phyloP scores from a whole-genome alignment of 2,329 filamentous ascomycete genomes.

The Aspergillus felis region DNA sequence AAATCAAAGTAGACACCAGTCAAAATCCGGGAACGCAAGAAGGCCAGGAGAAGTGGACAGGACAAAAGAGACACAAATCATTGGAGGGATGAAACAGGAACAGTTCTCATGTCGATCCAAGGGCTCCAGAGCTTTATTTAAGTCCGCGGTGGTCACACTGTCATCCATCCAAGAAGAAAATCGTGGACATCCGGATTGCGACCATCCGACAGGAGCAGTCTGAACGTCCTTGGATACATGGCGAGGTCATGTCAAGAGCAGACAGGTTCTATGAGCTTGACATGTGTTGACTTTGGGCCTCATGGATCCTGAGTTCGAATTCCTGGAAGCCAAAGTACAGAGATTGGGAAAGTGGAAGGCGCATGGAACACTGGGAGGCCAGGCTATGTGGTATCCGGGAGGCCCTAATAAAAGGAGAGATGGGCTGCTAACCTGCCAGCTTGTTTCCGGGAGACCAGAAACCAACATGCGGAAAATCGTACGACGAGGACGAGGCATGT shows the following conservation, averaged over 20 bases:
- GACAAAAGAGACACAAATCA: conserved; percentile 1
- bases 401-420: conserved; percentile 28
- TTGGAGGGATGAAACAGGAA: not conserved
- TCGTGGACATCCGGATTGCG: not conserved
- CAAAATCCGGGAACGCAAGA: conserved; percentile 9
- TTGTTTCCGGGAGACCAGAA: conserved; percentile 96
- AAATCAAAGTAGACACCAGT: conserved; percentile 34
- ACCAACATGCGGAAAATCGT: conserved; percentile 97
- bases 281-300: not conserved
- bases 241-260: not conserved
- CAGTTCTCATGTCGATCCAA: not conserved
- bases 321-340: conserved; percentile 3
- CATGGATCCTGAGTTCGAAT: not conserved
- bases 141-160: not conserved
- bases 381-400: conserved; percentile 17
- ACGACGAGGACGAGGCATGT: conserved; percentile 76
- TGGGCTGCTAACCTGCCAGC: conserved; percentile 94
- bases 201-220: not conserved
- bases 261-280: not conserved
- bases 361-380: conserved; percentile 11
- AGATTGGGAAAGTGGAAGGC: conserved; percentile 13
- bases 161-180: conserved; percentile 3
- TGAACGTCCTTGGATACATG: not conserved
- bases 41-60: conserved; percentile 12
- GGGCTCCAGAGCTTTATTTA: not conserved